These are phyloP conservation scores for Nothophoma quercina DNA, from an alignment of 2,329 filamentous ascomycete species.

Conservation along the genomic window DNA sequence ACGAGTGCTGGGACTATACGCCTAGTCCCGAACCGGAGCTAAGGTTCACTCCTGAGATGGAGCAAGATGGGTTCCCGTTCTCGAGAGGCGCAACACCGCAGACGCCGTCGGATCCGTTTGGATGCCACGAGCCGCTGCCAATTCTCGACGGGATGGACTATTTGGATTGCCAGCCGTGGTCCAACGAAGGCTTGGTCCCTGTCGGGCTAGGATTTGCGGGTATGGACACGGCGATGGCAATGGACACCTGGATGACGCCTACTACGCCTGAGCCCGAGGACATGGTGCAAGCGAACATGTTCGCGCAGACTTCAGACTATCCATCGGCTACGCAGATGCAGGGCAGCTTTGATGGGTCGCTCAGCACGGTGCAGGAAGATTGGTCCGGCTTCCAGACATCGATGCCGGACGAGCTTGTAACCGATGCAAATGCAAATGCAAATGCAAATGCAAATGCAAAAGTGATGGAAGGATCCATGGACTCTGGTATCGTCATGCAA, in stretches of 20 bases:
- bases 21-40: constrained; percentile 35
- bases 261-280: constrained; percentile 24
- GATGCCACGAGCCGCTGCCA: constrained; percentile 32
- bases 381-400: neutral
- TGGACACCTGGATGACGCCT: constrained; percentile 10
- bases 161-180: constrained; percentile 33
- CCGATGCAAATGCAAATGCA: neutral
- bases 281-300: constrained; percentile 21
- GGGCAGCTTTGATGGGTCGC: neutral
- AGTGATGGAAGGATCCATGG: too few relatives aligned
- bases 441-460: too few relatives aligned
- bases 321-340: neutral
- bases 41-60: constrained; percentile 25
- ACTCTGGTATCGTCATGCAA: constrained; percentile 45
- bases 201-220: constrained; percentile 33
- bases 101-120: constrained; percentile 38
- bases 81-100: constrained; percentile 39
- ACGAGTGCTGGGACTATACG: constrained; percentile 36
- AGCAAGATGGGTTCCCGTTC: constrained; percentile 26
- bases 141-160: constrained; percentile 32
- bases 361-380: neutral
- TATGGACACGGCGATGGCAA: constrained; percentile 28
- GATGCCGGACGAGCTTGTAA: neutral
- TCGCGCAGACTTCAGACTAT: neutral
- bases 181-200: constrained; percentile 29